Conservation (phyloP, 106 monocot species). For the Posidonia australis region DNA sequence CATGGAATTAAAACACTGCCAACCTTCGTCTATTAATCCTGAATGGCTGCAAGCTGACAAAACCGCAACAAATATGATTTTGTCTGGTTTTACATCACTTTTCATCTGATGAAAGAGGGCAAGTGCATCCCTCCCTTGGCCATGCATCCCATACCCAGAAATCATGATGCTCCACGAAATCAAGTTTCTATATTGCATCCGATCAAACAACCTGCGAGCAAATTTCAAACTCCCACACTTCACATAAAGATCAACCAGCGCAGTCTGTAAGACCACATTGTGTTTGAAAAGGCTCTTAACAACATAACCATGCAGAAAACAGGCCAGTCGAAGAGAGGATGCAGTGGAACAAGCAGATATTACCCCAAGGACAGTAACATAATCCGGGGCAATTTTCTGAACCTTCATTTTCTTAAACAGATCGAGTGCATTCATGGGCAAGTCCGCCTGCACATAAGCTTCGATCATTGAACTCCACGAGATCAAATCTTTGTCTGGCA, state of each 20-base stretch:
- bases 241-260: conserved; percentile 54
- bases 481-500: background rate
- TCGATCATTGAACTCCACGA: conserved; percentile 7
- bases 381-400: background rate
- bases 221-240: conserved; percentile 59
- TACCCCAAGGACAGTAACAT: background rate
- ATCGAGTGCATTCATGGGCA: conserved; percentile 1
- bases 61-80: background rate
- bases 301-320: conserved; percentile 5
- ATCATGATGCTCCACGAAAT: conserved; percentile 16
- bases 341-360: conserved; percentile 1
- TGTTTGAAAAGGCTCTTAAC: background rate
- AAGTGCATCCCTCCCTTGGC: conserved; percentile 7
- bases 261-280: background rate
- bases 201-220: conserved; percentile 5
- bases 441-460: background rate
- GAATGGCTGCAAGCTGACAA: conserved; percentile 18
- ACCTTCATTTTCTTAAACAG: conserved; percentile 1
- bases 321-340: background rate
- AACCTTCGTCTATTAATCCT: conserved; percentile 8
- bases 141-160: conserved; percentile 6
- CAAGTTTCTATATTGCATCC: background rate
- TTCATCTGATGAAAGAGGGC: conserved; percentile 2
- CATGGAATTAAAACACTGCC: conserved; percentile 4
- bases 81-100: conserved; percentile 2